phyloP scores from a whole-genome alignment of 441 rosid genomes.

The Populus hybrid region DNA sequence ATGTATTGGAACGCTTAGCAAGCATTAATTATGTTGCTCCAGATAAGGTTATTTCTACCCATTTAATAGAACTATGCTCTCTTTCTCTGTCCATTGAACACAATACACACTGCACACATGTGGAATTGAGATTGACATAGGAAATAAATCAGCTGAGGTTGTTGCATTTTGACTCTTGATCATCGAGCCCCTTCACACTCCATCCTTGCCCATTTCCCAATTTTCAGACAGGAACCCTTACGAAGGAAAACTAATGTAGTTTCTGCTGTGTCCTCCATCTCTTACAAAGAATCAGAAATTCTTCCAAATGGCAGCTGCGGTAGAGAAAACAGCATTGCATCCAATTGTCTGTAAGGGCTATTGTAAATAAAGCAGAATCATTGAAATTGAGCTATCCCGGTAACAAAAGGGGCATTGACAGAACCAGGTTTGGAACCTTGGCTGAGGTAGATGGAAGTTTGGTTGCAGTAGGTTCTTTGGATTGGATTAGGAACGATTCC shows the following conservation, averaged over 20 bases:
- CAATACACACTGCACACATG: not conserved
- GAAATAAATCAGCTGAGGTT: not conserved
- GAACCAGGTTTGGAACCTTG: constrained; percentile 94
- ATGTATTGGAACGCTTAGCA: constrained; percentile 89
- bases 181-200: not conserved
- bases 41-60: constrained; percentile 72
- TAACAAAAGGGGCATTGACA: constrained; percentile 78
- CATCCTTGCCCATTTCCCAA: constrained; percentile 8
- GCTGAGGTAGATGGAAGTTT: constrained; percentile 85
- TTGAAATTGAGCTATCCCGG: constrained; percentile 57
- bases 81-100: not conserved
- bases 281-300: constrained; percentile 61
- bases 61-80: not conserved
- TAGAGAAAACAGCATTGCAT: constrained; percentile 83
- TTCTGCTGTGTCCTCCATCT: constrained; percentile 61
- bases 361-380: constrained; percentile 60
- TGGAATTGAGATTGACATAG: not conserved
- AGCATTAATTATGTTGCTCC: constrained; percentile 67
- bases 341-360: constrained; percentile 93
- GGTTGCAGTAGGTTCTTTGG: constrained; percentile 81
- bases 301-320: constrained; percentile 87
- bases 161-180: constrained; percentile 1
- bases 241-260: constrained; percentile 87
- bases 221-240: constrained; percentile 87
- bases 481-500: constrained; percentile 84